Evolutionary conservation across 2,329 filamentous ascomycete species (phyloP), one percentile per base, ranked within the genome.

Genomic region (Aspergillus intermedius): DNA sequence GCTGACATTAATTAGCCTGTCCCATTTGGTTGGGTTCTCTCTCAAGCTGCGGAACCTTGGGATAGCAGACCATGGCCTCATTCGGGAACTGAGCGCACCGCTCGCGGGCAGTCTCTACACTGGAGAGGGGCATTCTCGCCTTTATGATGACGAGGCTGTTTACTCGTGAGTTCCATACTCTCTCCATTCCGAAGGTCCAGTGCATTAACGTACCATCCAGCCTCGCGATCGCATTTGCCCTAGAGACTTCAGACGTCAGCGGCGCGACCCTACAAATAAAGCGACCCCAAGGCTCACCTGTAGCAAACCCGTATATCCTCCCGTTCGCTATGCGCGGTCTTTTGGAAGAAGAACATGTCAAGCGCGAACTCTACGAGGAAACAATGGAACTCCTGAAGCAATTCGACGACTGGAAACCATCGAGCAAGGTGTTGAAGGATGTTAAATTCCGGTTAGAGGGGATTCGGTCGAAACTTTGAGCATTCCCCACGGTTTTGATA

Each of bases 251-350:
- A 1, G 65, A 63, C 9, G 69, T 82, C 12, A 69, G 73, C 13
- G 65, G 72, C 30, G 68, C 74, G 8, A 63, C 72, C 2, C 74
- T 83, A 22, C 68, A 75, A 47, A 69, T 83, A 42, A 72, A 77
- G 52, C 74, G 76, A 53, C 77, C 78, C 52, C 74, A 48, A 46
- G 60, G 62, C 23, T 57, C 62, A 15, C 56, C 57, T 3, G 60
- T 54, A 49, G 73, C 84, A 13, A 97, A 96, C 60, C 91, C 91
- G 0, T 97, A 91, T 62, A 85, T 93, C 48, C 74, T 98, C 12
- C 93, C 93, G 0, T 98, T 94, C 84, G 91, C 93, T 32, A 93
- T 98, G 84, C 82, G 93, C 6, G 93, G 93, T 0, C 73, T 98
- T 49, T 72, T 98, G 2, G 93, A 97, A 65, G 93, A 98, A 66